phyloP scores from a whole-genome alignment of 2,329 filamentous ascomycete species.

The Fusarium xylarioides region DNA sequence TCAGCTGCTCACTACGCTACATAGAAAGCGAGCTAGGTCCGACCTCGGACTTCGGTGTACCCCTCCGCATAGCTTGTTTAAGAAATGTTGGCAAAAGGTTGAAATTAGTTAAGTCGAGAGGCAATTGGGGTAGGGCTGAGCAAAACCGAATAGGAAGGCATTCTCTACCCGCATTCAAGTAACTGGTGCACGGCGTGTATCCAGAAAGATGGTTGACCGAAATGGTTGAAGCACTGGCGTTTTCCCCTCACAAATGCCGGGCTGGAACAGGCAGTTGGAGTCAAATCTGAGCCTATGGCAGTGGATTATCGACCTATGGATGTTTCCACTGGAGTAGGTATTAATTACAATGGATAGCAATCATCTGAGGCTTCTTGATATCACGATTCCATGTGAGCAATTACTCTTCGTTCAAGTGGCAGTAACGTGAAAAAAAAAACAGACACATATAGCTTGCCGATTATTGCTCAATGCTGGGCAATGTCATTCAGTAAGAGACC shows the following conservation, averaged over 20 bases:
- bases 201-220: conserved; percentile 1
- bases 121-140: conserved; percentile 37
- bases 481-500: not conserved
- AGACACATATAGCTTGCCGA: not conserved
- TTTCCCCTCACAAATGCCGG: conserved; percentile 18
- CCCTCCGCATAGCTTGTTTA: conserved; percentile 25
- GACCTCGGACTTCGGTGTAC: conserved; percentile 41
- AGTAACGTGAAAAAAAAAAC: not conserved
- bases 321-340: not conserved
- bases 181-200: not conserved
- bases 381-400: not conserved
- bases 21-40: conserved; percentile 33
- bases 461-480: not conserved
- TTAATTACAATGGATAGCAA: not conserved
- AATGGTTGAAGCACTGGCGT: conserved; percentile 2
- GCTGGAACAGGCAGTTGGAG: not conserved
- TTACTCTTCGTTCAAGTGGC: not conserved
- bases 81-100: conserved; percentile 21
- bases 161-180: conserved; percentile 12
- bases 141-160: conserved; percentile 30
- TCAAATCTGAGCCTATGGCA: not conserved
- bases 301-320: not conserved
- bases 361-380: not conserved
- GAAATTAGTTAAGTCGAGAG: conserved; percentile 9
- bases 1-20: not conserved